phyloP scores from a whole-genome alignment of 1,139 yeast genomes.

The Diutina sp. region DNA sequence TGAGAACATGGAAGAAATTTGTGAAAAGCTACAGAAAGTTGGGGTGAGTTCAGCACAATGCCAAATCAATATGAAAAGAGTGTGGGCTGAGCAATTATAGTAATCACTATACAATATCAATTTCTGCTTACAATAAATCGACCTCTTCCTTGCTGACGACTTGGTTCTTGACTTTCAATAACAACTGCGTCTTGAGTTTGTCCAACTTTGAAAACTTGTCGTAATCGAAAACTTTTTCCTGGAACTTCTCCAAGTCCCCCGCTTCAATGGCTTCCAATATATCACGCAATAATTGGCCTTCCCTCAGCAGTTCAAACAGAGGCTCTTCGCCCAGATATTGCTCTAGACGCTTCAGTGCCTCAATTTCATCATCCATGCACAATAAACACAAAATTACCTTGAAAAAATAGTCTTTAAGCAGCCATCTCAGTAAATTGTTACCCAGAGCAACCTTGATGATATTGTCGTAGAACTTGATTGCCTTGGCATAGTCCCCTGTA shows the following conservation, averaged over 20 bases:
- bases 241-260: slow-evolving; percentile 69
- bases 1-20: background rate
- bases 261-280: slow-evolving; percentile 61
- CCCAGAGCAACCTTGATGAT: slow-evolving; percentile 68
- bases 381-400: slow-evolving; percentile 74
- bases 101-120: background rate
- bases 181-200: slow-evolving; percentile 80
- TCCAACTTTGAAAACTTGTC: slow-evolving; percentile 88
- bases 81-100: background rate
- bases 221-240: slow-evolving; percentile 66
- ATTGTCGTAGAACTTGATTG: slow-evolving; percentile 63
- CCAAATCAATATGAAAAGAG: background rate
- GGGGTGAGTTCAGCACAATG: background rate
- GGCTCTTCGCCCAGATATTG: slow-evolving; percentile 64
- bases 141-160: slow-evolving; percentile 68
- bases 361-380: slow-evolving; percentile 76
- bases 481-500: slow-evolving; percentile 56
- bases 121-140: slow-evolving; percentile 13
- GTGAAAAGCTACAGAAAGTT: background rate
- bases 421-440: slow-evolving; percentile 76
- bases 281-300: slow-evolving; percentile 51
- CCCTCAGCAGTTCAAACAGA: slow-evolving; percentile 68
- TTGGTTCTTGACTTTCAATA: slow-evolving; percentile 68
- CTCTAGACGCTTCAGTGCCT: slow-evolving; percentile 63
- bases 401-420: slow-evolving; percentile 80